A percentile compares a stretch with the other conserved stretches of the same genome.
Conservation (phyloP, 805 yeast species). For the Spathaspora sp. region DNA sequence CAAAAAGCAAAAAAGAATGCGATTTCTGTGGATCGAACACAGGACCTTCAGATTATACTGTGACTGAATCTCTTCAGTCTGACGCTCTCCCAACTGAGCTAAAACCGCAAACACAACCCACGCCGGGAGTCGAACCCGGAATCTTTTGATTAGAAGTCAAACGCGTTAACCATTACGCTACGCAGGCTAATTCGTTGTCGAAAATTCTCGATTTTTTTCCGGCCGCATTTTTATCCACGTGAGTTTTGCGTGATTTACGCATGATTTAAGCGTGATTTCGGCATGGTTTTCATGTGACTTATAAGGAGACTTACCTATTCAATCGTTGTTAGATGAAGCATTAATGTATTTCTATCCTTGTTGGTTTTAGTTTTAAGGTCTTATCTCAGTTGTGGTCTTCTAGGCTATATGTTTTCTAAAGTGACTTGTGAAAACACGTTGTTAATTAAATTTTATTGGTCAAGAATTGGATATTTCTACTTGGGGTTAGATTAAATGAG, state of each 20-base stretch:
- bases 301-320: too few relatives aligned
- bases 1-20: constrained; percentile 33
- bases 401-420: too few relatives aligned
- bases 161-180: constrained; percentile 68
- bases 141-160: constrained; percentile 65
- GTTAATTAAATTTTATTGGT: too few relatives aligned
- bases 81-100: constrained; percentile 41
- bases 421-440: too few relatives aligned
- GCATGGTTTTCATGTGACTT: too few relatives aligned
- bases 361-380: too few relatives aligned
- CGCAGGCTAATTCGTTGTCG: constrained; percentile 36
- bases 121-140: constrained; percentile 61
- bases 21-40: constrained; percentile 83
- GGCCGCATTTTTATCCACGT: neutral
- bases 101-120: constrained; percentile 34
- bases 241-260: neutral
- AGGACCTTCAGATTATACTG: constrained; percentile 73
- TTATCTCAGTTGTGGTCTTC: too few relatives aligned
- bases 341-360: too few relatives aligned
- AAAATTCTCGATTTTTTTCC: neutral
- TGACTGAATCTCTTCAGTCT: constrained; percentile 24
- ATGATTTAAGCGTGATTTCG: too few relatives aligned
- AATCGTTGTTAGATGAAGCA: too few relatives aligned
- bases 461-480: too few relatives aligned
- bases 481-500: too few relatives aligned